Evolutionary conservation across 305 asterid species (phyloP).

Genomic region (Rubia balearica): DNA sequence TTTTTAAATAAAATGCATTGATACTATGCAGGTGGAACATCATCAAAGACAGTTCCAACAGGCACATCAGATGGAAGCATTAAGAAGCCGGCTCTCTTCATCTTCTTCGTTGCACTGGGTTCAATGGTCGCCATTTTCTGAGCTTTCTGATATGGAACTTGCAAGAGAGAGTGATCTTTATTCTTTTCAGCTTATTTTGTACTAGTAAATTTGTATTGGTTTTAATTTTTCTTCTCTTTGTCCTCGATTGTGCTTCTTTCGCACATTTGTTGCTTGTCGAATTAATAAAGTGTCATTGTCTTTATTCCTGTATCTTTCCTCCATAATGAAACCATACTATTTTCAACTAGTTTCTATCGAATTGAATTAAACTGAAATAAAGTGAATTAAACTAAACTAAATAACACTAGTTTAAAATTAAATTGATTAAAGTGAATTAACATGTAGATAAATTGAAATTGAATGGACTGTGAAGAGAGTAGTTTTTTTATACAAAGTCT

Average conservation of each 20-base stretch:
- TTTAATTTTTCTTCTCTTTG: not conserved
- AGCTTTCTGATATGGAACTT: slow-evolving; percentile 1
- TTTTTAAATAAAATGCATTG: not conserved
- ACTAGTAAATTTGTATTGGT: not conserved
- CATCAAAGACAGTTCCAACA: slow-evolving; percentile 41
- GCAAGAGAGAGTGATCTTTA: not conserved
- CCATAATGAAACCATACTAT: not conserved
- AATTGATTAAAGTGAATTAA: too few species aligned
- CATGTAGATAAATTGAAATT: too few species aligned
- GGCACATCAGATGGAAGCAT: slow-evolving; percentile 31
- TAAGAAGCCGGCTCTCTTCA: slow-evolving; percentile 18
- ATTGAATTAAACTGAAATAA: too few species aligned
- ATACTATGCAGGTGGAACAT: slow-evolving; percentile 25
- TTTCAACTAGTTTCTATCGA: too few species aligned
- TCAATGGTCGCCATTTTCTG: slow-evolving; percentile 16
- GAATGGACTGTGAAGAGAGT: too few species aligned
- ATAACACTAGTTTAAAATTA: too few species aligned
- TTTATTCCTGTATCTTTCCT: not conserved
- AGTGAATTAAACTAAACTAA: too few species aligned
- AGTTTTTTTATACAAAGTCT: too few species aligned
- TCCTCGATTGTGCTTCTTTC: not conserved
- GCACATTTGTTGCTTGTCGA: slow-evolving; percentile 8
- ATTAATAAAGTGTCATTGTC: not conserved
- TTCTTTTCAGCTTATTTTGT: not conserved
- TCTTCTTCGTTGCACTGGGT: slow-evolving; percentile 25